Evolutionary conservation across 1,284 basidiomycete genomes (phyloP).

Genomic region (Malassezia japonica): DNA sequence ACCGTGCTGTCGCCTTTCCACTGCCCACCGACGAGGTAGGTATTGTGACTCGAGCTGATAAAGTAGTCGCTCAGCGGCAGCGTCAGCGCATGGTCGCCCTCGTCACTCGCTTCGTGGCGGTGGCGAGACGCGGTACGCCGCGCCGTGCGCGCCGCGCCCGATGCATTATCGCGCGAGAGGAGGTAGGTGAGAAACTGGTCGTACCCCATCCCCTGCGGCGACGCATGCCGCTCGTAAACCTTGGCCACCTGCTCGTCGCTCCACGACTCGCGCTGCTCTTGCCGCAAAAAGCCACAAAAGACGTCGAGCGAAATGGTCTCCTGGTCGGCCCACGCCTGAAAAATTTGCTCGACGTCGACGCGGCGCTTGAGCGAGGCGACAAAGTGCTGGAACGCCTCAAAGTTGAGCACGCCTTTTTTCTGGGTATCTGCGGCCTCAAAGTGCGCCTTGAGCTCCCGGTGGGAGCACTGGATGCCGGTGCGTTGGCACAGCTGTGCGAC

Average conservation of each 20-base stretch:
- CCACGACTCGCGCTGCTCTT: conserved; percentile 30
- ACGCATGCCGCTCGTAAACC: conserved; percentile 10
- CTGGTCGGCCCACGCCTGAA: conserved; percentile 13
- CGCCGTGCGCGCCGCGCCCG: background rate
- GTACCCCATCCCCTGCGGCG: conserved; percentile 14
- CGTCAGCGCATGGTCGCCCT: conserved; percentile 55
- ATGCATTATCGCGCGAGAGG: conserved; percentile 33
- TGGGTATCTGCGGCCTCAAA: conserved; percentile 69
- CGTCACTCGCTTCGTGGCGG: background rate
- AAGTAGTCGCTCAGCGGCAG: conserved; percentile 77
- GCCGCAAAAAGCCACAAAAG: conserved; percentile 16
- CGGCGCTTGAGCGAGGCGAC: conserved; percentile 74
- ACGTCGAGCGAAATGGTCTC: background rate
- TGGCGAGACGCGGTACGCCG: background rate
- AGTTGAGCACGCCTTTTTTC: conserved; percentile 64
- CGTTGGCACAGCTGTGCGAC: conserved; percentile 65
- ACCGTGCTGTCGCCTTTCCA: conserved; percentile 85
- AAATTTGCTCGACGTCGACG: conserved; percentile 62
- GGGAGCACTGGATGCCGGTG: conserved; percentile 62
- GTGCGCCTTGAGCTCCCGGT: conserved; percentile 57
- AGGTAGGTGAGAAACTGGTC: conserved; percentile 40
- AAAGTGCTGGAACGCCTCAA: conserved; percentile 71
- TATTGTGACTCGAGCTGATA: conserved; percentile 91
- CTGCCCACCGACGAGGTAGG: conserved; percentile 89
- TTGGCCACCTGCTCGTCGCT: background rate